These are phyloP conservation scores for Trichoderma polysporum DNA, from an alignment of 2,329 filamentous ascomycete species.

Conservation along the genomic window DNA sequence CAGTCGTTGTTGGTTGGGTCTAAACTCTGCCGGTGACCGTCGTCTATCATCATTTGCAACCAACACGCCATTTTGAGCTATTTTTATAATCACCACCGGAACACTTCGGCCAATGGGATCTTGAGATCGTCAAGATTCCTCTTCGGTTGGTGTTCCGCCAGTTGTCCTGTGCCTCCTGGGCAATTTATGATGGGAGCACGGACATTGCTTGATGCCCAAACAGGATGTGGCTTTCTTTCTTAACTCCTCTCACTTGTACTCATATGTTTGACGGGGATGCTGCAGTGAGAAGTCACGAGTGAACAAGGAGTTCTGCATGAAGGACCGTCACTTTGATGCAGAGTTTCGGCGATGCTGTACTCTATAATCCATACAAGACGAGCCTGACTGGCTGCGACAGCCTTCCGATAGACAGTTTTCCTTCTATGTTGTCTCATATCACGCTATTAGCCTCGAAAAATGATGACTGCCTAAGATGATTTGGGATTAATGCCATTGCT, in stretches of 20 bases:
- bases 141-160: not conserved
- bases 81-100: not conserved
- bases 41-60: not conserved
- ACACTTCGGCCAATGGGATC: not conserved
- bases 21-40: not conserved
- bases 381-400: not conserved
- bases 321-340: not conserved
- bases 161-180: not conserved
- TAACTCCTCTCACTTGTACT: not conserved
- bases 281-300: not conserved
- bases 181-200: not conserved
- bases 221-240: not conserved
- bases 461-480: not conserved
- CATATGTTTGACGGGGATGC: not conserved
- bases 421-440: not conserved
- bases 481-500: too few relatives aligned
- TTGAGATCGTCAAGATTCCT: not conserved
- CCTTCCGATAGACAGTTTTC: not conserved
- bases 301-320: not conserved
- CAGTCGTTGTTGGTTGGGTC: constrained; percentile 2
- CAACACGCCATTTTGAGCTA: not conserved
- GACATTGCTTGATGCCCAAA: not conserved
- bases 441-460: not conserved
- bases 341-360: not conserved
- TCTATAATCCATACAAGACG: not conserved